Base-by-base conservation (phyloP, 495 filamentous ascomycete species). In the Ascodesmis nigricans region DNA sequence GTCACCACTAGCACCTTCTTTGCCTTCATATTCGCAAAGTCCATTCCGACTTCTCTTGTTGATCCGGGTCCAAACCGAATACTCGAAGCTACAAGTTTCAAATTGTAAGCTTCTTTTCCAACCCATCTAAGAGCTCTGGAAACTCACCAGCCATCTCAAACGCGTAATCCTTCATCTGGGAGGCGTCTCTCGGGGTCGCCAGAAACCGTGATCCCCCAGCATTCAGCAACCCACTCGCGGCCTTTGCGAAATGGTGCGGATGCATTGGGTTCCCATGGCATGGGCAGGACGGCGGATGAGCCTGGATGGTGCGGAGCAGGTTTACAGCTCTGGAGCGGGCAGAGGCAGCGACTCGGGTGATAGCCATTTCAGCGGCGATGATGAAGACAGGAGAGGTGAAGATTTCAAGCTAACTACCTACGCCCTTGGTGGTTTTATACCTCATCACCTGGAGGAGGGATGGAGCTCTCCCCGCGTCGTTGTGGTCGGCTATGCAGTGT, bases 31-130 rank as follows among this genome's bases (percentile, higher is more conserved):
- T 95, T 97, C 56, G 67, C 67, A 46, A 97, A 73, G 55, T 97
- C 87, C 87, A 97, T 97, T 40, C 87, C 87, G n/a, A 95, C 82
- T 56, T 97, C 87, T 53, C 76, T 73, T 9, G 87, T 97, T n/a
- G 70, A 73, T 3, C 87, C 87, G 0, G 78, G 76, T 0, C 87
- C 87, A 46, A 92, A 97, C 10, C 90, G 74, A 49, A 97, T 91
- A 27, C 71, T 78, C 0, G 79, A 87, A 3, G 87, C 78, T 1
- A 61, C 4, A n/a, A n/a, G n/a, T n/a, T n/a, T n/a, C n/a, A n/a
- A n/a, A n/a, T 17, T 8, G 29, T 11, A 7, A 31, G 29, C 6
- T 6, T 31, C 15, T 8, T 8, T 11, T n/a, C n/a, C n/a, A n/a
- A n/a, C n/a, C n/a, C n/a, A n/a, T n/a, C n/a, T n/a, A n/a, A n/a